These are phyloP conservation scores for Hirsutella rhossiliensis DNA, from an alignment of 2,329 filamentous ascomycete species.

Conservation along the genomic window DNA sequence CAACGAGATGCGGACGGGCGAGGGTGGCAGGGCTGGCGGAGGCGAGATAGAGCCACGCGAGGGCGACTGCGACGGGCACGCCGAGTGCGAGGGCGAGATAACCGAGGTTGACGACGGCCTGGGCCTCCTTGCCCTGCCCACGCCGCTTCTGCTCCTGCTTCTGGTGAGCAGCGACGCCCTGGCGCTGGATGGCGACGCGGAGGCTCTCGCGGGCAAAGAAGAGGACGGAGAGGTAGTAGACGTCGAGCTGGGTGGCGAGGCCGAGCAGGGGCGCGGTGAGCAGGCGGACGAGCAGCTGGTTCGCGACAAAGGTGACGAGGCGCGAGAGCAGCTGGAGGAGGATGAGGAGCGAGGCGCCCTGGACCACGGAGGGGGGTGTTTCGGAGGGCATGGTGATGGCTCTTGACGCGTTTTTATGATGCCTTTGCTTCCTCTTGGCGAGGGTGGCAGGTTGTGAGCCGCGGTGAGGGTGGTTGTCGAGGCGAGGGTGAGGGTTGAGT, in stretches of 20 bases:
- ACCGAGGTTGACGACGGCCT: constrained; percentile 79
- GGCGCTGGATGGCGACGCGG: constrained; percentile 81
- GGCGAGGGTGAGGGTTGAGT: too few relatives aligned
- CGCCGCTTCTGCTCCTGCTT: too few relatives aligned
- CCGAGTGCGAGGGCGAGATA: constrained; percentile 68
- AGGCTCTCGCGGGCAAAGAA: constrained; percentile 90
- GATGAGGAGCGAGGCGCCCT: constrained; percentile 76
- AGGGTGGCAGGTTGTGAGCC: not conserved
- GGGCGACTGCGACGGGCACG: constrained; percentile 44
- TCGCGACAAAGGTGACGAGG: constrained; percentile 78
- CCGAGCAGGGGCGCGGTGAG: constrained; percentile 78
- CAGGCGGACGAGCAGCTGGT: constrained; percentile 81
- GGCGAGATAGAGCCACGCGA: constrained; percentile 58
- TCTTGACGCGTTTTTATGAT: too few relatives aligned
- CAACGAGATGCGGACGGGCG: constrained; percentile 50
- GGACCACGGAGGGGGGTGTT: constrained; percentile 27
- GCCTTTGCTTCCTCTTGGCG: not conserved
- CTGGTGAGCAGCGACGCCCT: constrained; percentile 20
- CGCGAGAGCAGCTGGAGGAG: constrained; percentile 80
- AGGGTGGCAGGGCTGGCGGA: constrained; percentile 33
- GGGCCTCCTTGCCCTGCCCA: too few relatives aligned
- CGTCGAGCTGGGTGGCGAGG: constrained; percentile 77
- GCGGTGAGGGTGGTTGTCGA: too few relatives aligned
- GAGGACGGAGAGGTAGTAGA: constrained; percentile 85
- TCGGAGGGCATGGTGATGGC: not conserved